Evolutionary conservation across 768 basidiomycete species (phyloP), one percentile per base, ranked within the genome.

Genomic region (Heimioporus sp.): DNA sequence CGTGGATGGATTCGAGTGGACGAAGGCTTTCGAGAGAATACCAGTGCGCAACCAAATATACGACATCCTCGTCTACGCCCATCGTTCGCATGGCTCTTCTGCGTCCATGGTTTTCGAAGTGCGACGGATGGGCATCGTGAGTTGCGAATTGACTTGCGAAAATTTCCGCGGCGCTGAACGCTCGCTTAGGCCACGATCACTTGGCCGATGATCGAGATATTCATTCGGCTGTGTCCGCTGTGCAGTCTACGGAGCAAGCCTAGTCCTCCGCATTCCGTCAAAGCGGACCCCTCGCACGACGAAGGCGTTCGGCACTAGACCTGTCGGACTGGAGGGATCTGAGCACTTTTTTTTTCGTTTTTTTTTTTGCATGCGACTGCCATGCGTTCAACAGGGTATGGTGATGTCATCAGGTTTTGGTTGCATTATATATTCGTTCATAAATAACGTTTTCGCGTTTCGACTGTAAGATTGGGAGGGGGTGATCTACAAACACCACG

Each of bases 171-270:
- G 48, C 44, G 49, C 40, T 52, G 21, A 52, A 32, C 30, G 53
- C 19, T 52, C 45, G 37, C n/a, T n/a, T 41, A 87, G 86, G 78
- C 83, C 24, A 74, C 73, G 20, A 78, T 87, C 49, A 86, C 85
- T 9, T 87, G 84, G 85, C 82, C 86, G 4, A 87, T 87, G 82
- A 76, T 80, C 6, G 86, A 87, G 63, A 76, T 81, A 35, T 87
- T 87, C 66, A 72, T 76, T 37, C 77, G 76, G 31, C 66, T 86
- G 38, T 87, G 86, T 58, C 86, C 85, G 0, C 52, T 76, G 19
- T 79, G 77, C 66, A 79, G 71, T 53, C 53, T 74, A 43, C 72
- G 77, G 56, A 69, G 65, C 49, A 78, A 77, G 55, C 57, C 65
- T 16, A 55, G 46, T 50, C 30, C 56, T 16, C 46, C 53, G 0